Evolutionary conservation across 306 rosid genomes (phyloP).

Genomic region (Macrotyloma uniflorum): DNA sequence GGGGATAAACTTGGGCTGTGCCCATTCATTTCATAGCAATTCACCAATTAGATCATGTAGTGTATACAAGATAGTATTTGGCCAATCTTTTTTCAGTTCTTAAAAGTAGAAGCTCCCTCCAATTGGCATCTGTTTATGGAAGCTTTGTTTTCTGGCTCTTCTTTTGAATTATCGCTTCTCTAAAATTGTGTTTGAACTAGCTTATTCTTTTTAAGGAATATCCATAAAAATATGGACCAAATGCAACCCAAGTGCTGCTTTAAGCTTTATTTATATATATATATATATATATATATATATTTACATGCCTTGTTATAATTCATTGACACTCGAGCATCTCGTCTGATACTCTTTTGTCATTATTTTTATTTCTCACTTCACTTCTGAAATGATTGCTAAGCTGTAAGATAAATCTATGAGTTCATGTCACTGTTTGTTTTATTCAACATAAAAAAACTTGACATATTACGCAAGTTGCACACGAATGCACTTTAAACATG

Average conservation of each 20-base stretch:
- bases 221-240: not conserved
- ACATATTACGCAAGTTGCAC: conserved; percentile 18
- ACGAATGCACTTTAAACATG: conserved; percentile 29
- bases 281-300: no score
- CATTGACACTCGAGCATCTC: not conserved
- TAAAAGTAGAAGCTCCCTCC: not conserved
- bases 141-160: not conserved
- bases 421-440: conserved; percentile 21
- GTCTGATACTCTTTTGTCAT: conserved; percentile 4
- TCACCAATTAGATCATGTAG: conserved; percentile 7
- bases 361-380: not conserved
- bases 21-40: not conserved
- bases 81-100: not conserved
- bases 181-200: not conserved
- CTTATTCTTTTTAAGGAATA: not conserved
- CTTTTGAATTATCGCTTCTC: not conserved
- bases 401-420: not conserved
- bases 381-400: conserved; percentile 10
- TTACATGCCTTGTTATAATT: not conserved
- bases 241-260: not conserved
- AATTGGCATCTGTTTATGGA: not conserved
- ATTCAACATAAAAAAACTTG: conserved; percentile 1
- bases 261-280: not conserved
- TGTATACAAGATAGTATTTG: conserved; percentile 4
- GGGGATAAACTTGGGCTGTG: not conserved